These are phyloP conservation scores for Fusarium tjaetaba DNA, from an alignment of 2,329 filamentous ascomycete species.

Conservation along the genomic window DNA sequence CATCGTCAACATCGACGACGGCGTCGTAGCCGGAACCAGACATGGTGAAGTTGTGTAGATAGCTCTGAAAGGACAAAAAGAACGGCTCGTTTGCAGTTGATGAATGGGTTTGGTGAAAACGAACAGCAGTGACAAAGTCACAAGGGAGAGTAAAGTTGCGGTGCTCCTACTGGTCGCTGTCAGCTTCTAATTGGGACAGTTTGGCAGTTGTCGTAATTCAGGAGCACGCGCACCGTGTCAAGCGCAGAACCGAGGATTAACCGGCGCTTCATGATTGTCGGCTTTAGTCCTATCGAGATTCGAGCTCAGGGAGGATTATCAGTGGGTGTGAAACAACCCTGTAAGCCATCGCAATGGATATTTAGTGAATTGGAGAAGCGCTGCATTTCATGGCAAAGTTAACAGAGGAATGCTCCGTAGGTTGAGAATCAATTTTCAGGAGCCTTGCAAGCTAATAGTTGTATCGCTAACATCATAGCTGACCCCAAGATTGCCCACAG, in stretches of 20 bases:
- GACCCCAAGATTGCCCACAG: not conserved
- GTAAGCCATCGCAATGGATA: not conserved
- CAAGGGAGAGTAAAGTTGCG: constrained; percentile 25
- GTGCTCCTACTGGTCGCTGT: constrained; percentile 22
- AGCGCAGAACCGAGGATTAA: constrained; percentile 35
- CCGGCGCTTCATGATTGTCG: constrained; percentile 24
- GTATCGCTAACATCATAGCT: not conserved
- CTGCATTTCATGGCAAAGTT: not conserved
- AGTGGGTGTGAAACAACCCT: constrained; percentile 23
- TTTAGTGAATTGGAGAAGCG: not conserved
- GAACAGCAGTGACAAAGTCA: constrained; percentile 2
- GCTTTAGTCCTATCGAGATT: constrained; percentile 1
- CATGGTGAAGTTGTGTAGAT: constrained; percentile 59
- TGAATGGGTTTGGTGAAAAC: constrained; percentile 2
- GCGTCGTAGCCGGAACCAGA: constrained; percentile 93
- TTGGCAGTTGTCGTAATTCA: constrained; percentile 49
- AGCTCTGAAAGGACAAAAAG: not conserved
- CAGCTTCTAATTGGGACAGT: constrained; percentile 42
- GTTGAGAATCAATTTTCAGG: not conserved
- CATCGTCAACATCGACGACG: constrained; percentile 96
- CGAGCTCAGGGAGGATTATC: constrained; percentile 7
- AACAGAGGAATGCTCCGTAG: not conserved
- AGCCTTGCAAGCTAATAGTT: not conserved
- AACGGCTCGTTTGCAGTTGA: not conserved
- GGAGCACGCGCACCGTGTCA: constrained; percentile 40